phyloP scores from a whole-genome alignment of 2,329 filamentous ascomycete species.

The Cladosporium phlei region DNA sequence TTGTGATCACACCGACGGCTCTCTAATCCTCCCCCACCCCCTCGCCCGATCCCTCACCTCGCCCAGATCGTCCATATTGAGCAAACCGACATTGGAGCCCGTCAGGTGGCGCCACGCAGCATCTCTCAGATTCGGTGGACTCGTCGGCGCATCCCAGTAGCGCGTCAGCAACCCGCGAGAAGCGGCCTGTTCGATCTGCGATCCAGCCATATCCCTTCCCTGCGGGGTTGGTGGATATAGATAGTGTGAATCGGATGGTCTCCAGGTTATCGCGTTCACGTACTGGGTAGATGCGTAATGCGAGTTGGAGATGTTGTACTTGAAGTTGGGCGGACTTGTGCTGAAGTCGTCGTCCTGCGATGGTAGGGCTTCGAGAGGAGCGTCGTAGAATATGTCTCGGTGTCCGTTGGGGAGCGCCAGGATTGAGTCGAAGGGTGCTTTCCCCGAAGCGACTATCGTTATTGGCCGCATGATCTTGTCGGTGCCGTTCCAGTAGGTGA shows the following conservation, averaged over 20 bases:
- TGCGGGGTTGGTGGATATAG: background rate
- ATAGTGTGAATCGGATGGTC: background rate
- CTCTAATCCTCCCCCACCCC: background rate
- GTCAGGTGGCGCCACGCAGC: conserved; percentile 53
- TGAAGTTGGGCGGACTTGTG: background rate
- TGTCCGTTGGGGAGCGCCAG: conserved; percentile 22
- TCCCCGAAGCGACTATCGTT: conserved; percentile 51
- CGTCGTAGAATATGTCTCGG: background rate
- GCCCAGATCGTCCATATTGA: conserved; percentile 59
- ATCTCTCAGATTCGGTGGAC: conserved; percentile 53
- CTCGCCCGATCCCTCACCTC: conserved; percentile 29
- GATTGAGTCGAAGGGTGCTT: conserved; percentile 47
- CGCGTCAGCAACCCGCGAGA: conserved; percentile 51
- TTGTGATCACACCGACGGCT: no score
- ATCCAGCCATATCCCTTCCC: background rate
- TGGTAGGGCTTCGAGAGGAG: background rate
- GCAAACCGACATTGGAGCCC: conserved; percentile 54
- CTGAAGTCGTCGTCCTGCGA: background rate
- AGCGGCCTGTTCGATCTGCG: background rate
- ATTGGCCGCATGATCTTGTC: conserved; percentile 40
- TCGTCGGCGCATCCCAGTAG: conserved; percentile 58
- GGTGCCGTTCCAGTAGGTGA: conserved; percentile 48
- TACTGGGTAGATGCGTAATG: conserved; percentile 10
- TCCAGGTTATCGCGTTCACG: background rate
- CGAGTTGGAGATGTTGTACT: conserved; percentile 11